Conservation (phyloP, 2,329 filamentous ascomycete species). For the Nothophaeocryptopus gaeumannii region DNA sequence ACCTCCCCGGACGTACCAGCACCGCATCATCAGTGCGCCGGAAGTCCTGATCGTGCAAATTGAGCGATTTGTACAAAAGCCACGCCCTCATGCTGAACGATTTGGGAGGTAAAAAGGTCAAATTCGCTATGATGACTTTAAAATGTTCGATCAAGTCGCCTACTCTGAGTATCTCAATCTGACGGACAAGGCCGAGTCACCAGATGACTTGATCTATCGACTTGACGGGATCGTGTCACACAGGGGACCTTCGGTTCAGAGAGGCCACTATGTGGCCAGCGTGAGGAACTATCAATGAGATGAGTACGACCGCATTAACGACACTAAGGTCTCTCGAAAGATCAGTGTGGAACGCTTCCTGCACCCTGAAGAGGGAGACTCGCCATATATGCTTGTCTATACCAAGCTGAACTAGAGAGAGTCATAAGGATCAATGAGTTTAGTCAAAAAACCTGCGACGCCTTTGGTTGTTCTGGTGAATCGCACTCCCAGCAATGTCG, state of each 20-base stretch:
- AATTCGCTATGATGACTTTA: background rate
- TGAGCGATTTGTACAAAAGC: background rate
- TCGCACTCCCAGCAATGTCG: no score
- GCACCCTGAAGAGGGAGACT: background rate
- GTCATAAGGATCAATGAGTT: background rate
- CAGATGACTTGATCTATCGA: slow-evolving; percentile 10
- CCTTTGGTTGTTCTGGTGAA: no score
- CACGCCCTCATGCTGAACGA: background rate
- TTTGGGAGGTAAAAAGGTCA: background rate
- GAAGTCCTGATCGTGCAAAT: slow-evolving; percentile 1
- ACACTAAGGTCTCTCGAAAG: background rate
- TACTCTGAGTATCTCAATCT: slow-evolving; percentile 2
- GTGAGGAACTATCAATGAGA: slow-evolving; percentile 1
- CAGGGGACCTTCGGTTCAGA: background rate
- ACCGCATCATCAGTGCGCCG: background rate
- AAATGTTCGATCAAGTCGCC: no score
- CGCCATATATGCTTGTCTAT: background rate
- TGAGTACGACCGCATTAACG: background rate
- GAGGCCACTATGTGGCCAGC: slow-evolving; percentile 11
- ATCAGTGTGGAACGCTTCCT: background rate
- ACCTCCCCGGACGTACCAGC: background rate
- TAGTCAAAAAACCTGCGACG: no score
- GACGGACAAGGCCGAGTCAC: background rate
- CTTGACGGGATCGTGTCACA: slow-evolving; percentile 15
- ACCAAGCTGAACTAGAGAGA: background rate